Conservation (phyloP, 164 flowering plant genomes). For the Tetrastigma voinierianum region DNA sequence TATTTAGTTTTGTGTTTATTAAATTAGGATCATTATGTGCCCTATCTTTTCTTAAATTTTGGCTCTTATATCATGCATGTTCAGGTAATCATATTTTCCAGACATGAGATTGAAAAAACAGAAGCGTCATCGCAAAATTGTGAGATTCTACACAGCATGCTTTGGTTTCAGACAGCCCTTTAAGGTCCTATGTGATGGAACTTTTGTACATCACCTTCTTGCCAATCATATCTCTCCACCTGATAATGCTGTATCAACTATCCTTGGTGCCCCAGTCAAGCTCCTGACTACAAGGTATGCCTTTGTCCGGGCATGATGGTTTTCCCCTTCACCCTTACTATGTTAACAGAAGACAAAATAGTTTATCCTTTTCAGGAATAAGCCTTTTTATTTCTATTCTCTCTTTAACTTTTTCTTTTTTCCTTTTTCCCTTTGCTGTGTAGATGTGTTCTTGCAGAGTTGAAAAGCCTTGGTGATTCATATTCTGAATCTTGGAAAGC, state of each 20-base stretch:
- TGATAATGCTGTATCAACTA: slow-evolving; percentile 41
- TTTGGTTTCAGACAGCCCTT: slow-evolving; percentile 78
- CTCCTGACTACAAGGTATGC: slow-evolving; percentile 71
- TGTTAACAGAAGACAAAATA: not conserved
- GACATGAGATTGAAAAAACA: slow-evolving; percentile 74
- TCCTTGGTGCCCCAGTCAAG: slow-evolving; percentile 57
- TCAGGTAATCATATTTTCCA: not conserved
- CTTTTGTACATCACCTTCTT: slow-evolving; percentile 68
- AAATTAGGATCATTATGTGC: too few relatives aligned
- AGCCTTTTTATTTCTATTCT: too few relatives aligned
- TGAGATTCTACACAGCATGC: slow-evolving; percentile 67
- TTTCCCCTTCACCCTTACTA: not conserved
- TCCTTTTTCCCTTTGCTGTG: slow-evolving; percentile 8
- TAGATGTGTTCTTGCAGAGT: slow-evolving; percentile 72
- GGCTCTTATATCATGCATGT: not conserved
- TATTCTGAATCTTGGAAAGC: slow-evolving; percentile 43
- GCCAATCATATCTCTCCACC: slow-evolving; percentile 38
- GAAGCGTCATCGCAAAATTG: slow-evolving; percentile 60
- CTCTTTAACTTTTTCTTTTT: not conserved
- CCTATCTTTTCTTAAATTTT: too few relatives aligned
- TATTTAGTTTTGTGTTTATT: not conserved
- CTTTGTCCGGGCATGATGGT: not conserved
- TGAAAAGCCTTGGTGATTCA: slow-evolving; percentile 57
- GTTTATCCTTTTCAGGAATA: too few relatives aligned
- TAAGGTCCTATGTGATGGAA: slow-evolving; percentile 85